Evolutionary conservation across 148 eudicot species (phyloP).

Genomic region (Chenopodium quinoa): DNA sequence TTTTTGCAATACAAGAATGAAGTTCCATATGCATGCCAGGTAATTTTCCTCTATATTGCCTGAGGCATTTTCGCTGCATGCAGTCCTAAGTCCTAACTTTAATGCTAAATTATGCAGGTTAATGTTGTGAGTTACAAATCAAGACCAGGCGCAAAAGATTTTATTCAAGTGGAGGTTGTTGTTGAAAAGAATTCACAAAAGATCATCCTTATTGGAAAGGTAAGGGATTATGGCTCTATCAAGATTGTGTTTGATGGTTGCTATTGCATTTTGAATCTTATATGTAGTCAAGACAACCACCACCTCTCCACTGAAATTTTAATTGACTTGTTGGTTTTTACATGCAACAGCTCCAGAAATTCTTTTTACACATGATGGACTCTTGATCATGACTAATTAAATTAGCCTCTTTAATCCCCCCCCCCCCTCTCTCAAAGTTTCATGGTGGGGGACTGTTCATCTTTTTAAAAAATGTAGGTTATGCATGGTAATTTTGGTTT

Average conservation of each 20-base stretch:
- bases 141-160: slow-evolving; percentile 91
- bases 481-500: neutral
- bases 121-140: slow-evolving; percentile 81
- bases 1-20: slow-evolving; percentile 92
- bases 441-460: neutral
- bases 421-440: neutral
- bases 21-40: slow-evolving; percentile 98
- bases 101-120: slow-evolving; percentile 47
- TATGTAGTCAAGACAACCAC: neutral
- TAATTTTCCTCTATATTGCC: slow-evolving; percentile 16
- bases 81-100: neutral
- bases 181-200: slow-evolving; percentile 93
- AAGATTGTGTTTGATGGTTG: neutral
- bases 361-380: neutral
- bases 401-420: neutral
- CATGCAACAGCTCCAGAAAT: neutral
- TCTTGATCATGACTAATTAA: slow-evolving; percentile 1
- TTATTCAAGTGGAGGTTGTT: slow-evolving; percentile 91
- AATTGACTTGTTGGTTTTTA: neutral
- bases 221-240: slow-evolving; percentile 20
- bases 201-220: slow-evolving; percentile 94
- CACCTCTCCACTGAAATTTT: neutral
- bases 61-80: neutral
- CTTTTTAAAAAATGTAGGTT: neutral
- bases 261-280: neutral